These are phyloP conservation scores for Macrophomina tecta DNA, from an alignment of 2,329 filamentous ascomycete species.

Conservation along the genomic window DNA sequence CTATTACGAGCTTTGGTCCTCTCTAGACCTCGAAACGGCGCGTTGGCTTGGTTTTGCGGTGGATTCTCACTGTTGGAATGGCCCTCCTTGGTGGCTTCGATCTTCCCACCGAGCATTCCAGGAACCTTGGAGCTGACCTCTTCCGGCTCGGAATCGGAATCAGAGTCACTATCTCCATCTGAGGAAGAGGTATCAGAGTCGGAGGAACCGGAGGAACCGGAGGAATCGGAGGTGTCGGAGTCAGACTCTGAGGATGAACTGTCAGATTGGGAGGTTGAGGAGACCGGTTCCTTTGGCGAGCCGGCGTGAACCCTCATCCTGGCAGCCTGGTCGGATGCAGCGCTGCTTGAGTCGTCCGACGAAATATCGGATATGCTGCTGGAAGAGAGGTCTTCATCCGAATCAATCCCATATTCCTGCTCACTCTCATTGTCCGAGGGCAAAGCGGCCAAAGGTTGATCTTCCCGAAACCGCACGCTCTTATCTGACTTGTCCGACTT, in stretches of 20 bases:
- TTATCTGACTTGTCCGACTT: constrained; percentile 31
- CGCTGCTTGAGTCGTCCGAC: neutral
- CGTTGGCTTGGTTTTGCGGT: neutral
- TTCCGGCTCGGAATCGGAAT: constrained; percentile 51
- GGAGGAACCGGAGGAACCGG: neutral
- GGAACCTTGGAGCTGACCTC: constrained; percentile 38
- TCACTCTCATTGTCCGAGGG: constrained; percentile 27
- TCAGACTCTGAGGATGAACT: constrained; percentile 52
- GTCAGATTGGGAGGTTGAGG: constrained; percentile 4
- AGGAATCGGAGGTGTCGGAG: constrained; percentile 12
- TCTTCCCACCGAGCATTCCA: too few relatives aligned
- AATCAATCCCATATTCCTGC: constrained; percentile 29
- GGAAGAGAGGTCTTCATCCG: constrained; percentile 2
- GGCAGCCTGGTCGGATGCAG: neutral
- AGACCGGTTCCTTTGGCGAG: constrained; percentile 24
- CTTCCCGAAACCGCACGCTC: constrained; percentile 29
- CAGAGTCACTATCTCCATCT: constrained; percentile 33
- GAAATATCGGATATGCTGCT: constrained; percentile 8
- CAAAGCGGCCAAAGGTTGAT: constrained; percentile 5
- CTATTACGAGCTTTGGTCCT: constrained; percentile 57
- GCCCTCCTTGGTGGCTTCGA: constrained; percentile 32
- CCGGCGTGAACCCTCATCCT: neutral
- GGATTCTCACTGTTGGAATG: neutral
- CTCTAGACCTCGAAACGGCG: constrained; percentile 57
- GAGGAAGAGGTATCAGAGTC: constrained; percentile 26